A percentile compares a stretch with the other conserved stretches of the same genome.
phyloP scores from a whole-genome alignment of 2,329 filamentous ascomycete species.

The Sporothrix humicola region DNA sequence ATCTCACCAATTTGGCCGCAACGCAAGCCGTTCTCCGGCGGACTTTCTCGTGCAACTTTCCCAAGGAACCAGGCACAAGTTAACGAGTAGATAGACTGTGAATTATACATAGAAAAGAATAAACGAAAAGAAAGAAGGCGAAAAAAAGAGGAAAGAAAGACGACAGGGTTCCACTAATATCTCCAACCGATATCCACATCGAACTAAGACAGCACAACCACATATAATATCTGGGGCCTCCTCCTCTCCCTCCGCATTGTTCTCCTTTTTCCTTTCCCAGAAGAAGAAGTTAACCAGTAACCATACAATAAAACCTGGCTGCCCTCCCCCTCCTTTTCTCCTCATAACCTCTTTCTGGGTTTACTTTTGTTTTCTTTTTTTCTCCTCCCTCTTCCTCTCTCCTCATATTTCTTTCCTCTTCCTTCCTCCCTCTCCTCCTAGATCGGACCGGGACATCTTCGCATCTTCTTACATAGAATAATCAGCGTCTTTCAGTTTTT shows the following conservation, averaged over 20 bases:
- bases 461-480: background rate
- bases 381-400: background rate
- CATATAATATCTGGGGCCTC: conserved; percentile 14
- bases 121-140: no score
- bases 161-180: conserved; percentile 27
- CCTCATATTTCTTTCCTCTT: background rate
- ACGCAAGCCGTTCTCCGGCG: background rate
- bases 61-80: background rate
- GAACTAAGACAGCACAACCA: conserved; percentile 17
- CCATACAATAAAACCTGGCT: conserved; percentile 22
- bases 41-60: background rate
- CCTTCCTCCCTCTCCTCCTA: background rate
- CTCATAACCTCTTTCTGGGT: background rate
- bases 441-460: background rate
- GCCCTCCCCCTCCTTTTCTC: conserved; percentile 13
- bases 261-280: conserved; percentile 19
- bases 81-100: background rate
- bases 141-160: background rate
- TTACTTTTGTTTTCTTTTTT: background rate
- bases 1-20: background rate
- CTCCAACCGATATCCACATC: conserved; percentile 28
- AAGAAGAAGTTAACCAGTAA: background rate
- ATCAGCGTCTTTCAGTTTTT: background rate
- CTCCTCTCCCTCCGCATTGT: conserved; percentile 22
- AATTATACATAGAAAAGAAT: background rate